Percentiles rank a stretch among this genome's conserved stretches.
These are phyloP conservation scores for Colletotrichum paranaense DNA, from an alignment of 2,329 filamentous ascomycete genomes.

Conservation along the genomic window DNA sequence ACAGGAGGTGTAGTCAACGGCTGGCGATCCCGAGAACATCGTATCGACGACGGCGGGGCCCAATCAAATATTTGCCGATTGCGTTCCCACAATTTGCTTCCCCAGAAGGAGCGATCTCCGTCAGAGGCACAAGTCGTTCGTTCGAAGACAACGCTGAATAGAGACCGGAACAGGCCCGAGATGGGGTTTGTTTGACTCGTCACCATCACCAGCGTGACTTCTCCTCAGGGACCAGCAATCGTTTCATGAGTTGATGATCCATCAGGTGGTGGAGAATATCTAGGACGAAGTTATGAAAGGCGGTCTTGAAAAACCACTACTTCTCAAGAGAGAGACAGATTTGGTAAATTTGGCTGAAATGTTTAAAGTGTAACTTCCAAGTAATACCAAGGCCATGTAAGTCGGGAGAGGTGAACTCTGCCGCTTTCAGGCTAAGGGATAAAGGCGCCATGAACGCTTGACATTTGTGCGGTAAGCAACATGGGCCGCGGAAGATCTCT, in stretches of 20 bases:
- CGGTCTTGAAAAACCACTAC: neutral
- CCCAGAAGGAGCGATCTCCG: conserved; percentile 1
- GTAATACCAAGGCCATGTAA: neutral
- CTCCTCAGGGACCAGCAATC: neutral
- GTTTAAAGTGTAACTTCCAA: neutral
- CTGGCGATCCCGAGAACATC: conserved; percentile 19
- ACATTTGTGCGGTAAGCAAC: conserved; percentile 8
- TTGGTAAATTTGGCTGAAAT: conserved; percentile 10
- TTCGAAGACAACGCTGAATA: neutral
- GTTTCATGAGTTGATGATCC: conserved; percentile 12
- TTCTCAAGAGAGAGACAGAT: neutral
- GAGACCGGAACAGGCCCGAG: neutral
- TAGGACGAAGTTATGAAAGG: conserved; percentile 5
- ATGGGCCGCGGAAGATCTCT: conserved; percentile 28
- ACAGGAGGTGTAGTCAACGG: neutral
- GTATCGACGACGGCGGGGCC: conserved; percentile 9
- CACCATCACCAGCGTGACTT: neutral
- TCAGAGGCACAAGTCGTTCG: neutral
- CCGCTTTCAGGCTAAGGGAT: conserved; percentile 15
- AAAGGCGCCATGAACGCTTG: conserved; percentile 14
- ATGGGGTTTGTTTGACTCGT: neutral
- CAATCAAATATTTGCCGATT: conserved; percentile 28
- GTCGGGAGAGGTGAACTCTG: neutral
- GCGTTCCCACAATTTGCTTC: conserved; percentile 11
- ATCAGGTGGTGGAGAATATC: conserved; percentile 19